These are phyloP conservation scores for Tetrapisispora nanseiensis DNA, from an alignment of 805 yeast genomes.

Conservation along the genomic window DNA sequence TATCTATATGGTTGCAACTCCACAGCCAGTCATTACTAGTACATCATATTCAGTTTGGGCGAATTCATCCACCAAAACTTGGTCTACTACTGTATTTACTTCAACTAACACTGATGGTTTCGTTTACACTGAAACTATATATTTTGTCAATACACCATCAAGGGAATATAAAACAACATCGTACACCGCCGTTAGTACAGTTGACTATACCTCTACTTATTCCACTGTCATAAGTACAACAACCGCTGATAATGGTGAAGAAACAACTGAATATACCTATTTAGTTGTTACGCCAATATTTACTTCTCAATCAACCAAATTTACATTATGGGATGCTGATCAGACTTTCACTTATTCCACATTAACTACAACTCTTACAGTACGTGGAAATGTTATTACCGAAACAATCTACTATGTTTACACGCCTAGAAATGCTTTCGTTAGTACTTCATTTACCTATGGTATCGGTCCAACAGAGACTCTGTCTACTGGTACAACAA, in stretches of 20 bases:
- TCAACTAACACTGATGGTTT: neutral
- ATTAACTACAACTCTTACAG: neutral
- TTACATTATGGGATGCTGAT: neutral
- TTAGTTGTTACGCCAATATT: neutral
- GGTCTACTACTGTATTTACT: neutral
- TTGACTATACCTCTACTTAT: neutral
- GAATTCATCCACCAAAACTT: neutral
- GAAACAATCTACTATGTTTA: neutral
- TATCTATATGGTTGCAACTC: neutral
- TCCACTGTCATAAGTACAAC: neutral
- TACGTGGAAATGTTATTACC: neutral
- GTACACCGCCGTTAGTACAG: neutral
- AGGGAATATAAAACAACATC: neutral
- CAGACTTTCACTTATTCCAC: neutral
- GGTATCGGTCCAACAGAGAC: neutral
- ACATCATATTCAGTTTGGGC: neutral
- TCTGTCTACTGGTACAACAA: neutral
- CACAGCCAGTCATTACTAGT: neutral
- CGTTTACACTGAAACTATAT: neutral
- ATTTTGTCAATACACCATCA: neutral
- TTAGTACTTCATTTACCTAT: neutral
- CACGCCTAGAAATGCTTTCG: neutral
- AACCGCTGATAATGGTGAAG: neutral
- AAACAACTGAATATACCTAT: neutral
- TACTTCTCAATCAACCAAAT: neutral